These are phyloP conservation scores for Aphanomyces stellatus DNA, from an alignment of 352 stramenopile genomes.

Conservation along the genomic window DNA sequence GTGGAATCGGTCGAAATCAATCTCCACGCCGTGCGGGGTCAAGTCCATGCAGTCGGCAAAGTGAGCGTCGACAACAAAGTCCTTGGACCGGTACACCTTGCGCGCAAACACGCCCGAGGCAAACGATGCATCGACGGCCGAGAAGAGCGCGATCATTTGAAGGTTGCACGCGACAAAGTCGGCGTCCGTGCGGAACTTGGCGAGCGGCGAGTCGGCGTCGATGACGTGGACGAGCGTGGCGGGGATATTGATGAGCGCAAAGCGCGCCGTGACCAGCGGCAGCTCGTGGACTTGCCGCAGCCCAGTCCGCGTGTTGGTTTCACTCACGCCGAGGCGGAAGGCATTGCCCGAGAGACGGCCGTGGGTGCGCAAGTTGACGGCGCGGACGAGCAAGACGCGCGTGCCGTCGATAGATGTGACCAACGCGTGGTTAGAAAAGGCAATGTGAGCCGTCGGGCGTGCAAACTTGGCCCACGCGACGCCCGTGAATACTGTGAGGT, in stretches of 20 bases:
- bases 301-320: slow-evolving; percentile 28
- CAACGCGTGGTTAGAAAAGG: slow-evolving; percentile 60
- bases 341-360: slow-evolving; percentile 76
- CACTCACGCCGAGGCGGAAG: slow-evolving; percentile 29
- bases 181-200: slow-evolving; percentile 54
- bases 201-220: slow-evolving; percentile 64
- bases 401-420: slow-evolving; percentile 66
- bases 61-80: slow-evolving; percentile 65
- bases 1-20: background rate
- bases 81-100: slow-evolving; percentile 81
- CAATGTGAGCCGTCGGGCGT: slow-evolving; percentile 60
- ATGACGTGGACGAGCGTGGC: slow-evolving; percentile 76
- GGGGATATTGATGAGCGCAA: slow-evolving; percentile 70
- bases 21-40: background rate
- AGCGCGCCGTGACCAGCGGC: slow-evolving; percentile 64
- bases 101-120: slow-evolving; percentile 73
- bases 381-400: slow-evolving; percentile 64
- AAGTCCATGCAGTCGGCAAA: slow-evolving; percentile 56
- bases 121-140: slow-evolving; percentile 70
- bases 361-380: slow-evolving; percentile 62
- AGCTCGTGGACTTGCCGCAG: slow-evolving; percentile 73
- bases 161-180: slow-evolving; percentile 58
- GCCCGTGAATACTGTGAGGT: slow-evolving; percentile 71
- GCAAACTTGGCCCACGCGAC: slow-evolving; percentile 60
- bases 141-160: slow-evolving; percentile 60